Evolutionary conservation across 371 early-diverging fungal species (phyloP).

Genomic region (Mucor racemosus): DNA sequence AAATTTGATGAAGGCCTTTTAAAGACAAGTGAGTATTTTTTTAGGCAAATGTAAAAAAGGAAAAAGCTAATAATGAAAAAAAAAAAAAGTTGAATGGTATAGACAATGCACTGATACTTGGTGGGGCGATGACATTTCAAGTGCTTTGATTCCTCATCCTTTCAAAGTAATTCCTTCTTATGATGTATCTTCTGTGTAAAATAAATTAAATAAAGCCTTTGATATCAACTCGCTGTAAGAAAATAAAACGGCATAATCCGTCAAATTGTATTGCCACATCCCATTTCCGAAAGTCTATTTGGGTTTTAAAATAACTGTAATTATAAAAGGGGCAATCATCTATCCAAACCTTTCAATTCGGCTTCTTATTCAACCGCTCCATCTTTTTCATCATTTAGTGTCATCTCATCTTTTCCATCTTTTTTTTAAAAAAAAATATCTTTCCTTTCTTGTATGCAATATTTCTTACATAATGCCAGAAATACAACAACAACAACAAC

Average conservation of each 20-base stretch:
- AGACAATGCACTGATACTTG: conserved; percentile 57
- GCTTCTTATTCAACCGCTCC: conserved; percentile 6
- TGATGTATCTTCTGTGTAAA: conserved; percentile 20
- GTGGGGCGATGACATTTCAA: conserved; percentile 73
- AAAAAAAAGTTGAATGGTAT: conserved; percentile 62
- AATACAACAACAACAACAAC: background rate
- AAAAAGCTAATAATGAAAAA: conserved; percentile 11
- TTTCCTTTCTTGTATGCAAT: conserved; percentile 5
- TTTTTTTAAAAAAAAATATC: background rate
- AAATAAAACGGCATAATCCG: background rate
- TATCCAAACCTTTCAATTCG: background rate
- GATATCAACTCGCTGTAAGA: background rate
- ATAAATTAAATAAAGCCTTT: background rate
- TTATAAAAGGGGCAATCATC: background rate
- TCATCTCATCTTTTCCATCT: conserved; percentile 5
- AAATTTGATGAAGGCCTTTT: conserved; percentile 71
- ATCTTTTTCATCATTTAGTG: conserved; percentile 3
- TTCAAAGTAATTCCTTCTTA: conserved; percentile 51
- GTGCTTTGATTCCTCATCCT: conserved; percentile 61
- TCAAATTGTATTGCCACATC: background rate
- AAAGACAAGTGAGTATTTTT: conserved; percentile 66
- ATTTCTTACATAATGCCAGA: background rate
- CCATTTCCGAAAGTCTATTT: background rate
- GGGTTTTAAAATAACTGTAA: background rate
- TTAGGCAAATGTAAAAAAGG: background rate